phyloP scores from a whole-genome alignment of 2,329 filamentous ascomycete species.

The Neoarthrinium moseri region DNA sequence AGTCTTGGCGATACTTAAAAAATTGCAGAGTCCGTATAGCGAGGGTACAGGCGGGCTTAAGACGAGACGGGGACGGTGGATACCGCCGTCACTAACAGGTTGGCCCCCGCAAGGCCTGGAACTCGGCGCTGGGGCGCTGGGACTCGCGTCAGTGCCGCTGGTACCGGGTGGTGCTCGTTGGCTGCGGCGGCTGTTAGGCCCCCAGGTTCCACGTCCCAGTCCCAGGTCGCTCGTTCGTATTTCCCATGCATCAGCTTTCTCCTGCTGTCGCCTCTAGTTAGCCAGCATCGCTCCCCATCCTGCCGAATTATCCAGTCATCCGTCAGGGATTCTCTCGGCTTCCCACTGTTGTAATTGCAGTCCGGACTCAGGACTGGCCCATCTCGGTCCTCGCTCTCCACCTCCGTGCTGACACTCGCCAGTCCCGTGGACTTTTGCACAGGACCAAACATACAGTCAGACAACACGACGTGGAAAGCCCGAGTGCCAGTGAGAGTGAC shows the following conservation, averaged over 20 bases:
- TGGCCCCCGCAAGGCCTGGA: background rate
- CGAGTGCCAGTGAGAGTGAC: no score
- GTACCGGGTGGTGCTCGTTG: background rate
- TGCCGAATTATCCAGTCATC: conserved; percentile 1
- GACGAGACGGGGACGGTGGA: background rate
- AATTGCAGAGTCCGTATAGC: conserved; percentile 4
- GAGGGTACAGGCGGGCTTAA: conserved; percentile 2
- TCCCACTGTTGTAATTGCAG: no score
- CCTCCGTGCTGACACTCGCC: no score
- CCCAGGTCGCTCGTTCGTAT: conserved; percentile 1
- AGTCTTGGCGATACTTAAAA: conserved; percentile 5
- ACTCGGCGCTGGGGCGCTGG: background rate
- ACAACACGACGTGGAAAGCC: no score
- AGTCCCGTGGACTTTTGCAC: no score
- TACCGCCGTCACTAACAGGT: background rate
- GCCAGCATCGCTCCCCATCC: background rate
- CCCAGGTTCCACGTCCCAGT: no score
- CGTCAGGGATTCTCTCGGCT: no score
- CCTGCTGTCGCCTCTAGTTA: no score
- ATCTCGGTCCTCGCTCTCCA: no score
- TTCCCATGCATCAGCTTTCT: conserved; percentile 3
- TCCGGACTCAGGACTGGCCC: no score
- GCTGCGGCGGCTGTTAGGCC: background rate
- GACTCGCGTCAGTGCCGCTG: background rate
- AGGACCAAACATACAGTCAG: no score